Percentiles rank a stretch among this genome's conserved stretches.
phyloP scores from a whole-genome alignment of 495 filamentous ascomycete species.

The Eremomyces bilateralis region DNA sequence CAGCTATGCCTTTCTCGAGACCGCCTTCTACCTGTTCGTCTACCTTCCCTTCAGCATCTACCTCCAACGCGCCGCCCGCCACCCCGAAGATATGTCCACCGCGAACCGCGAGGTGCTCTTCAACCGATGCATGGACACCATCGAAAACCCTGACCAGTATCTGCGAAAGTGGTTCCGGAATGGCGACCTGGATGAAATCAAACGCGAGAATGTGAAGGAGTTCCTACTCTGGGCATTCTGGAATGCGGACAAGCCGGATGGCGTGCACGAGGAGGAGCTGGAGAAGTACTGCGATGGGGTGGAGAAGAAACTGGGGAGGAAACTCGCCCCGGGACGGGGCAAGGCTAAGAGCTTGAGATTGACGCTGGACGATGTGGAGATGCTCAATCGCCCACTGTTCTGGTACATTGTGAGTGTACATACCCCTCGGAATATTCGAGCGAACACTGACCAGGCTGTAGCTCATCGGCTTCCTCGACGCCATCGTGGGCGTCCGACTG shows the following conservation, averaged over 20 bases:
- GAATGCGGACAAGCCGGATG: slow-evolving; percentile 14
- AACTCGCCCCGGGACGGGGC: slow-evolving; percentile 28
- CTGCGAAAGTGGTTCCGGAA: slow-evolving; percentile 41
- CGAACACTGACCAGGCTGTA: slow-evolving; percentile 4
- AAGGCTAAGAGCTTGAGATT: slow-evolving; percentile 32
- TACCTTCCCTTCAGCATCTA: slow-evolving; percentile 29
- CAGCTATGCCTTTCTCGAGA: slow-evolving; percentile 18
- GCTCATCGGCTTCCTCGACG: slow-evolving; percentile 24
- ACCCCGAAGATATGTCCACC: slow-evolving; percentile 27
- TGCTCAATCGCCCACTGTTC: slow-evolving; percentile 34
- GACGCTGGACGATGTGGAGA: slow-evolving; percentile 40
- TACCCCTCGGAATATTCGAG: too few relatives aligned
- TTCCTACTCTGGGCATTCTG: slow-evolving; percentile 43
- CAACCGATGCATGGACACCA: slow-evolving; percentile 27
- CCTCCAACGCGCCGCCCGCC: slow-evolving; percentile 27
- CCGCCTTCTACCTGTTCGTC: slow-evolving; percentile 30
- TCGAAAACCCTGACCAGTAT: slow-evolving; percentile 33
- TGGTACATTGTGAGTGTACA: slow-evolving; percentile 36
- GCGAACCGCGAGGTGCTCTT: slow-evolving; percentile 28
- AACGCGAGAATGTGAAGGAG: slow-evolving; percentile 40
- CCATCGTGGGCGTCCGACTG: slow-evolving; percentile 24
- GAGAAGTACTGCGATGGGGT: slow-evolving; percentile 29
- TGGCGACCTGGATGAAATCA: slow-evolving; percentile 34
- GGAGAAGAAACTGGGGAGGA: slow-evolving; percentile 26
- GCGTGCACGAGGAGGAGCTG: slow-evolving; percentile 31